Evolutionary conservation across 352 stramenopile genomes (phyloP), one percentile per base, ranked within the genome.

Genomic region (Phytophthora syringae): DNA sequence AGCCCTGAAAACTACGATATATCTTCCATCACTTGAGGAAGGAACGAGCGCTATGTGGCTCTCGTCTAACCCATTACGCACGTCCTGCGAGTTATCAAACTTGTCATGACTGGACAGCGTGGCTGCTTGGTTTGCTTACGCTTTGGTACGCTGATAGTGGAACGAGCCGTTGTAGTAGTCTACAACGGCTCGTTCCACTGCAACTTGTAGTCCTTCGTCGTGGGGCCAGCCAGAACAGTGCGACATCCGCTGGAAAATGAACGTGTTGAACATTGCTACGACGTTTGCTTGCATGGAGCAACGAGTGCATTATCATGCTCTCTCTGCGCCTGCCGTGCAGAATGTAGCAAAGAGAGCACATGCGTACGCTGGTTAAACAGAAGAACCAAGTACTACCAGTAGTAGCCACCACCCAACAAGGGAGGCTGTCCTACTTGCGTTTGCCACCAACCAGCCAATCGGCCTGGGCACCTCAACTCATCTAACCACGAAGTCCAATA

Each of bases 1-100:
- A 42, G 36, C 36, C 36, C 36, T 7, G 39, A 40, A 40, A 40
- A 40, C 34, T 40, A 18, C 16, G 13, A 13, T n/a, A 40, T n/a
- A 1, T 40, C 15, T 40, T 40, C 34, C 34, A 18, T 0, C 34
- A 40, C 7, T 25, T n/a, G n/a, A n/a, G n/a, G 16, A 22, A 55
- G 44, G 57, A 67, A 45, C n/a, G 49, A 68, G 60, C 47, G 60
- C 65, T 69, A 73, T 52, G 59, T 73, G 59, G 65, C 60, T 12
- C 57, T 49, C 39, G 11, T 25, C 42, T 24, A 61, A 72, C 27
- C 40, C 65, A 73, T 66, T 73, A 73, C 65, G 30, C 28, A 71
- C 22, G 24, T n/a, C 30, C 21, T 1, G 18, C 25, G 59, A 68
- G 48, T 59, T 52, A 65, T 65, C 58, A 67, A 50, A 67, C 47